Evolutionary conservation across 2,329 filamentous ascomycete genomes (phyloP), one percentile per base, ranked within the genome.

Genomic region (Escovopsis sp.): DNA sequence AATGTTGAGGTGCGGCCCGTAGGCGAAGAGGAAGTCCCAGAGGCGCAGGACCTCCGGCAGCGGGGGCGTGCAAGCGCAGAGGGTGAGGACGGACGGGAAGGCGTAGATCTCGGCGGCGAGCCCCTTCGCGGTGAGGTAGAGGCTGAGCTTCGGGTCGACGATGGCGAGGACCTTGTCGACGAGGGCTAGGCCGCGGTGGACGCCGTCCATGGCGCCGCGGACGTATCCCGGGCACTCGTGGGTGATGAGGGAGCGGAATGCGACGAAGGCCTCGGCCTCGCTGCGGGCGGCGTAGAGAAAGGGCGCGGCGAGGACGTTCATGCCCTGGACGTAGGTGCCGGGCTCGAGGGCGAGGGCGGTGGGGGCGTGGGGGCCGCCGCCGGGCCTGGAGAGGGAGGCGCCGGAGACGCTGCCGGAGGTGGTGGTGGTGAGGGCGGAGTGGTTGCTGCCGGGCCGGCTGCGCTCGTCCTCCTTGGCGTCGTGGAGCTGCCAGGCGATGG

Each of bases 21-120:
- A 98, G 0, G 91, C 89, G 55, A 98, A 94, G 16, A 98, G 64
- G 52, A 98, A 98, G 59, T 98, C 91, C 91, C 91, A 98, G 2
- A 98, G 71, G 47, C 84, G 76, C 42, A 98, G 63, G 0, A 98
- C 91, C 62, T 98, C 89, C 0, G 89, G 89, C 42, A 98, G 63
- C 2, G 91, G 91, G 13, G 91, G 91, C 13, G 91, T 98, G 60
- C 91, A 96, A 24, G 91, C 91, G 56, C 87, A 95, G 39, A 98
- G 72, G 0, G 91, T 98, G 48, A 96, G 68, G 0, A 98, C 91
- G 1, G 85, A 93, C 2, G 91, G 86, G 54, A 98, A 98, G 2
- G 89, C 91, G 58, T 96, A 98, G 42, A 98, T 83, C 64, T 94
- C 85, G 2, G 91, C 91, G 47, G 86, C 81, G 60, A 98, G 77